Base-by-base conservation (phyloP, 768 basidiomycete species). In the Lactarius akahatsu region DNA sequence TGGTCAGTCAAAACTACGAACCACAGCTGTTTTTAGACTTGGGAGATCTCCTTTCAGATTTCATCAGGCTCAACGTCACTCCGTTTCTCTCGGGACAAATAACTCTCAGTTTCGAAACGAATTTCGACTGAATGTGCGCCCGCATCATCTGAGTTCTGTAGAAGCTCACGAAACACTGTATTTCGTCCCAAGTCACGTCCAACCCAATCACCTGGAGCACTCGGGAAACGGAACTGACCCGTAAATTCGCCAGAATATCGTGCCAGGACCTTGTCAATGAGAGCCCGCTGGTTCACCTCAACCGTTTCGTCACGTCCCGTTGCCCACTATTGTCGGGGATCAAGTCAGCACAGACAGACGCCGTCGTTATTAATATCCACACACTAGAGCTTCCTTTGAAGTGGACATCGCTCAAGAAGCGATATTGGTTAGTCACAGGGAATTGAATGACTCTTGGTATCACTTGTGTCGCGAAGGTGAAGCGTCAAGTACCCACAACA, bases 91-190 rank as follows among this genome's bases (percentile, higher is more conserved):
- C 70, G 73, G 36, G 80, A 77, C 52, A 84, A 57, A 71, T 77
- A 84, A 23, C 70, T 72, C 71, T 85, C 78, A 3, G 91, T 92
- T 73, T 92, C 85, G 67, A 95, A 94, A 59, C 80, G 85, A 54
- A 96, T 91, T 76, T 96, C 89, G 3, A 88, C 92, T 16, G 82
- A 78, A 61, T 81, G 85, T 2, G 92, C 86, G 55, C 84, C 88
- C 3, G 91, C 94, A 77, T 97, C 96, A 74, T 97, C 95, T 34
- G 95, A 95, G 74, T 99, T 98, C 80, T 98, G 96, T 0, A 98
- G 79, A 6, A 99, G 83, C 75, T 98, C 96, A 58, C 96, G 78
- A 66, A 87, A 87, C 54, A 89, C 86, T 82, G 64, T 16, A 34
- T 57, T 38, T n/a, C 41, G 36, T 30, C 1, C 1, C 57, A 52